Evolutionary conservation across 306 rosid species (phyloP).

Genomic region (Prunus davidiana): DNA sequence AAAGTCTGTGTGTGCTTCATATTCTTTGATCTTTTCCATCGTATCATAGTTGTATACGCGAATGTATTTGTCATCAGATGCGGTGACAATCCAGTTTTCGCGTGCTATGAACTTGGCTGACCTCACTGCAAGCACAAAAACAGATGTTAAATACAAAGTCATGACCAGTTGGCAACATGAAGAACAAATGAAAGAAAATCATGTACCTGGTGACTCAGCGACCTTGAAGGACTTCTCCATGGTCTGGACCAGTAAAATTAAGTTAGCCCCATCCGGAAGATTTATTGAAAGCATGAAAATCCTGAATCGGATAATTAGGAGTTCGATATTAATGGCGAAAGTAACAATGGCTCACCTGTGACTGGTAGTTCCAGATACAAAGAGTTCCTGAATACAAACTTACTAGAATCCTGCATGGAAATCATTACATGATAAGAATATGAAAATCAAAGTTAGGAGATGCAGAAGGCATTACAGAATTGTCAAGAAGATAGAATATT

Average conservation of each 20-base stretch:
- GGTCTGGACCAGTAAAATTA: slow-evolving; percentile 31
- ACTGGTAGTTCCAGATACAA: slow-evolving; percentile 59
- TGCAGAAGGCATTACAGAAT: background rate
- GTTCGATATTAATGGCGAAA: background rate
- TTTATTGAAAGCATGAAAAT: background rate
- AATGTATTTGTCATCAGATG: slow-evolving; percentile 48
- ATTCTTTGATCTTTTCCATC: slow-evolving; percentile 40
- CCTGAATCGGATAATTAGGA: too few relatives aligned
- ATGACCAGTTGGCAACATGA: background rate
- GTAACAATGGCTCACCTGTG: slow-evolving; percentile 37
- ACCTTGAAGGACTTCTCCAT: slow-evolving; percentile 50
- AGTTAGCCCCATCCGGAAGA: background rate
- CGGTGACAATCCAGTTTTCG: slow-evolving; percentile 51
- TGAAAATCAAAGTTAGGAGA: background rate
- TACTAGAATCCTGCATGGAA: slow-evolving; percentile 49
- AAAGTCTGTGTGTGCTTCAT: slow-evolving; percentile 54
- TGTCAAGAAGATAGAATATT: background rate
- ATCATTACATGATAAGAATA: background rate
- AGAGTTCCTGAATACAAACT: slow-evolving; percentile 63
- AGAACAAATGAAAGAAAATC: background rate
- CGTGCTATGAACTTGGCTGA: slow-evolving; percentile 58
- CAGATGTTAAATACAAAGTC: background rate
- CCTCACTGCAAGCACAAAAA: slow-evolving; percentile 48
- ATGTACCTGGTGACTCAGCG: slow-evolving; percentile 58
- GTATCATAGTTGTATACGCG: slow-evolving; percentile 41